Base-by-base conservation (phyloP, 2,329 filamentous ascomycete species). In the Diaporthe capsici region DNA sequence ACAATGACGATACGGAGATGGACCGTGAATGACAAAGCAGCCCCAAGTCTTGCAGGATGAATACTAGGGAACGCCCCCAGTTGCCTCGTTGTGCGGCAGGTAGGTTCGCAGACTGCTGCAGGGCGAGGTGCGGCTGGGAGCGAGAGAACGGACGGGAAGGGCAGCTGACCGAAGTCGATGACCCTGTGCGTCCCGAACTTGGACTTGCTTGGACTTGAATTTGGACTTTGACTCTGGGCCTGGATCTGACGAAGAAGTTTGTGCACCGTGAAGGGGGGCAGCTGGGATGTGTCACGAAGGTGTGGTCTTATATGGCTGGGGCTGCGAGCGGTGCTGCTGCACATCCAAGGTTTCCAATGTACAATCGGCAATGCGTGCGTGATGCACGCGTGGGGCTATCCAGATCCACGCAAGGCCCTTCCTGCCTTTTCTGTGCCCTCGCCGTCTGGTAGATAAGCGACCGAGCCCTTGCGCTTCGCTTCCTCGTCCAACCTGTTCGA, bases 381-480 rank as follows among this genome's bases (percentile, higher is more conserved):
- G 71, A 73, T 70, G 65, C 15, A 58, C 71, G 71, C 58, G 71
- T 65, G 71, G 47, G 58, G 25, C 65, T 55, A 20, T 53, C 22
- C 31, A 51, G 44, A 53, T 53, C 31, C 63, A 53, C 31, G 63
- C 63, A 65, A 28, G 25, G 9, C 60, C 25, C 61, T 28, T 67
- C 61, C 61, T 37, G 47, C 63, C 47, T 39, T 51, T 68, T 39
- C 63, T 68, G 47, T 37, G 22, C 31, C 63, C 63, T 68, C 47
- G 47, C 34, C 31, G 63, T 68, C 44, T 25, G 13, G 63, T 31
- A 68, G 63, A 53, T 68, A 51, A 53, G 47, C 63, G 63, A 53
- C 47, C 47, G 20, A n/a, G 17, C 28, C 44, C 22, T 34, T 20
- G 42, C 5, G 44, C 63, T 68, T 67, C 20, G 28, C 28, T 67